A percentile compares a stretch with the other conserved stretches of the same genome.
phyloP scores from a whole-genome alignment of 345 rosid genomes.

The Pseudoturritis turrita region DNA sequence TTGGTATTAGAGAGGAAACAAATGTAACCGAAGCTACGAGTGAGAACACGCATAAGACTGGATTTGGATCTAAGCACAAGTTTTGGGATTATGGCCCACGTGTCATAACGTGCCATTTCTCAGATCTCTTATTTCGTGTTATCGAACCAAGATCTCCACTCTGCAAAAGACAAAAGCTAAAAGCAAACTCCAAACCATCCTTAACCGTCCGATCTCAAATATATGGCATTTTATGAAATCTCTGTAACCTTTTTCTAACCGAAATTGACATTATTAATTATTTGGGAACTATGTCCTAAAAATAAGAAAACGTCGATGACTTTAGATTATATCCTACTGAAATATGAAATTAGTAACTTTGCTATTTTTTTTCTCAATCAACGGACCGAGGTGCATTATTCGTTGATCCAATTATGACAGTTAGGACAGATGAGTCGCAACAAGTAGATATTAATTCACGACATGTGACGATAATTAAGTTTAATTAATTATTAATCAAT shows the following conservation, averaged over 20 bases:
- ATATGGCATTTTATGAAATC: background rate
- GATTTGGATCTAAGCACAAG: conserved; percentile 24
- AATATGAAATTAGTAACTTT: background rate
- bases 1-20: background rate
- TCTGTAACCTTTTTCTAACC: background rate
- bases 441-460: conserved; percentile 27
- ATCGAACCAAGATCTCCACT: conserved; percentile 3
- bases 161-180: background rate
- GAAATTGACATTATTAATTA: background rate
- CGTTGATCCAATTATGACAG: conserved; percentile 11
- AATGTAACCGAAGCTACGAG: conserved; percentile 1
- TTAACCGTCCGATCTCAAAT: background rate
- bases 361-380: background rate
- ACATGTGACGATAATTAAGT: conserved; percentile 12
- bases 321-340: background rate
- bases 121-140: background rate
- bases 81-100: background rate
- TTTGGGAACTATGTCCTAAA: background rate
- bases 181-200: background rate
- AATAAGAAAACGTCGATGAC: background rate
- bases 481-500: background rate
- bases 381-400: background rate
- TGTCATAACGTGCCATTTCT: conserved; percentile 17
- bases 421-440: conserved; percentile 21
- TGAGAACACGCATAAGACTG: conserved; percentile 16